Conservation (phyloP, 78 protist genomes). For the slime mould (Dictyostelium discoideum) region dicty_2.7 NC_007091.3:4492501-4493000, state of each 20-base stretch:
- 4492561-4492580: too few relatives aligned
- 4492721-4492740: slow-evolving; percentile 42
- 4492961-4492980: too few relatives aligned
- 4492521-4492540: too few relatives aligned
- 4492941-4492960: too few relatives aligned
- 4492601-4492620: slow-evolving; percentile 32
- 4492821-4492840: slow-evolving; percentile 42
- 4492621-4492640: slow-evolving; percentile 70
- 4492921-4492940: not conserved
- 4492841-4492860: not conserved
- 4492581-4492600: slow-evolving; percentile 13
- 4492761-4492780: slow-evolving; percentile 32
- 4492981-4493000: too few relatives aligned
- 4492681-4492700: slow-evolving; percentile 44
- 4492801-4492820: slow-evolving; percentile 31
- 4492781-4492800: slow-evolving; percentile 32
- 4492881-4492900: not conserved
- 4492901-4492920: not conserved
- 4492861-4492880: not conserved
- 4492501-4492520: too few relatives aligned
- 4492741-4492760: slow-evolving; percentile 54
- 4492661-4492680: slow-evolving; percentile 41
- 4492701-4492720: slow-evolving; percentile 60
- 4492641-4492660: slow-evolving; percentile 60
- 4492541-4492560: too few relatives aligned